These are phyloP conservation scores for Pichia phayaonensis DNA, from an alignment of 805 yeast species.

Conservation along the genomic window DNA sequence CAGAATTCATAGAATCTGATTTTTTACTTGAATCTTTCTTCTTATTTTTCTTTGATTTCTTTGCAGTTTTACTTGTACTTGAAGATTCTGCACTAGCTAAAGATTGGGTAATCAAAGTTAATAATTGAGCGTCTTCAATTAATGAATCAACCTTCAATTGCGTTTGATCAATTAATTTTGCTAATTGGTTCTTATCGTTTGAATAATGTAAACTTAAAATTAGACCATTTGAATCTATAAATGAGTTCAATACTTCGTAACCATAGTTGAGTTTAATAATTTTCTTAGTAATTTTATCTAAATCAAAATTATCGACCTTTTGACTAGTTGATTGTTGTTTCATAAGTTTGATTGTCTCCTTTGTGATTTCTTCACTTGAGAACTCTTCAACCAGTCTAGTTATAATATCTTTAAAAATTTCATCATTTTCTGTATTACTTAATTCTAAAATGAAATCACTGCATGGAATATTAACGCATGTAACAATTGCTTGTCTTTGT, in stretches of 20 bases:
- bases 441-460: slow-evolving; percentile 58
- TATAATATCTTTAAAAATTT: slow-evolving; percentile 60
- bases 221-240: slow-evolving; percentile 68
- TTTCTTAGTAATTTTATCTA: slow-evolving; percentile 39
- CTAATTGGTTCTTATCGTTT: slow-evolving; percentile 38
- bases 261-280: slow-evolving; percentile 43
- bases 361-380: slow-evolving; percentile 50
- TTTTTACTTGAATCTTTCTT: slow-evolving; percentile 1
- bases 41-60: slow-evolving; percentile 15
- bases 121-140: slow-evolving; percentile 35
- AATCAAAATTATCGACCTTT: slow-evolving; percentile 22
- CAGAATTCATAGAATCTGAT: background rate
- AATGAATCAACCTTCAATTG: slow-evolving; percentile 29
- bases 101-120: slow-evolving; percentile 41
- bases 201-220: slow-evolving; percentile 51
- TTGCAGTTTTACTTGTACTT: slow-evolving; percentile 1
- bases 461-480: slow-evolving; percentile 64
- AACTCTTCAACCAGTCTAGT: slow-evolving; percentile 60
- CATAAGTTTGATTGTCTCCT: slow-evolving; percentile 34
- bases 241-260: slow-evolving; percentile 52
- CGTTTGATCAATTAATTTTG: slow-evolving; percentile 40
- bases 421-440: slow-evolving; percentile 47
- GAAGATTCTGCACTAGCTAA: slow-evolving; percentile 21
- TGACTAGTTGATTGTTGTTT: slow-evolving; percentile 18
- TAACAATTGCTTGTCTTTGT: slow-evolving; percentile 73